phyloP scores from a whole-genome alignment of 2,329 filamentous ascomycete species.

The Phaeosphaeria sp. region DNA sequence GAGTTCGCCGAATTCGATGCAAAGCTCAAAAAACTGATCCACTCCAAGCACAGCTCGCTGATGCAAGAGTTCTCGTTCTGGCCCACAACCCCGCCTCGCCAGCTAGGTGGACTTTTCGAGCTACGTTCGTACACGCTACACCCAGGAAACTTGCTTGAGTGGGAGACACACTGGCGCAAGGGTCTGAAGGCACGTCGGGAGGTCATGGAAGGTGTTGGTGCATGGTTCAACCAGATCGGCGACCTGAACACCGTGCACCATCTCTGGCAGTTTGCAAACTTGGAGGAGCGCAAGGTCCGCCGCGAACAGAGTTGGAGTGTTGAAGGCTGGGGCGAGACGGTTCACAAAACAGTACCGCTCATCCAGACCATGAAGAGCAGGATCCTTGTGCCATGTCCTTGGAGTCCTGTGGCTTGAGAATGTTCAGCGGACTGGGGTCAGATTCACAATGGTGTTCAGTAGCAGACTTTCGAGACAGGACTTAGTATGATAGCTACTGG shows the following conservation, averaged over 20 bases:
- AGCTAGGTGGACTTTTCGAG: constrained; percentile 93
- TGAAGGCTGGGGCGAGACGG: constrained; percentile 95
- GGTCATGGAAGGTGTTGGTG: constrained; percentile 98
- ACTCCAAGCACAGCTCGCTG: constrained; percentile 82
- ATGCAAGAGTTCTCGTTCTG: constrained; percentile 99
- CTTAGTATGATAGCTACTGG: neutral
- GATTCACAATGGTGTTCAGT: neutral
- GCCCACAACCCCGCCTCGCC: constrained; percentile 90
- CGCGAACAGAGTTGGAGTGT: constrained; percentile 95
- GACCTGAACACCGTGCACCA: constrained; percentile 98
- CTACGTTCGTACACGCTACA: constrained; percentile 95
- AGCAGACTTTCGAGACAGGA: neutral
- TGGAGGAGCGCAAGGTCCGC: constrained; percentile 89
- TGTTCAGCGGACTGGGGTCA: neutral
- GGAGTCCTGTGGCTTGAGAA: constrained; percentile 84
- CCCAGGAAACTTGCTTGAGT: constrained; percentile 94
- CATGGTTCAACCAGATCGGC: constrained; percentile 98
- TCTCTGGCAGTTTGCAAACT: constrained; percentile 96
- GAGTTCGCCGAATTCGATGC: constrained; percentile 84
- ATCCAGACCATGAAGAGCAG: constrained; percentile 97
- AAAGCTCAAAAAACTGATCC: constrained; percentile 86
- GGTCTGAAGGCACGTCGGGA: constrained; percentile 89
- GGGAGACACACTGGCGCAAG: constrained; percentile 97
- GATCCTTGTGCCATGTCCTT: constrained; percentile 92
- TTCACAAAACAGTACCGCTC: constrained; percentile 96